Base-by-base conservation (phyloP, 1,284 basidiomycete genomes). In the Xanthoconium separans region DNA sequence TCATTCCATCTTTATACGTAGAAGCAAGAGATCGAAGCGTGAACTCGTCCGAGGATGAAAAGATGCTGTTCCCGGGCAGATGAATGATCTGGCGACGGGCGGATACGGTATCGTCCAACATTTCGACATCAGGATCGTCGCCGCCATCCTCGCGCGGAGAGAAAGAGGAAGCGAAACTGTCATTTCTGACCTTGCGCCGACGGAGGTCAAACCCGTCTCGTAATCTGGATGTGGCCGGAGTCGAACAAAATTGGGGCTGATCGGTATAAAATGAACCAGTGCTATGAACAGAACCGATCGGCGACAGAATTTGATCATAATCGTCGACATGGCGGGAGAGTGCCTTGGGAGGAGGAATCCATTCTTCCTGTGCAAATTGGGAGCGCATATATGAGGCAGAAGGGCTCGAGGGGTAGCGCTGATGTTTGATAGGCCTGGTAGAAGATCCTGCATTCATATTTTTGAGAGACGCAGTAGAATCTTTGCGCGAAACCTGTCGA, bases 1-100 rank as follows among this genome's bases (percentile, higher is more conserved):
- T 22, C 22, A 22, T 22, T 22, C 22, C 22, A 16, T n/a, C 49
- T 2, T 27, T 27, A 27, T 30, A 13, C 31, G 6, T 36, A 27
- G 16, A 16, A 34, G 54, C 22, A 50, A 51, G n/a, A 16, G 53
- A 50, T 29, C 37, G 51, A 9, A 68, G 48, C 1, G 65, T 61
- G 15, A 70, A 63, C 16, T 70, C 65, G 31, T 50, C 66, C 3
- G 66, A 69, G 27, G 66, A 63, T 37, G 68, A 61, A 41, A 70
- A 66, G 20, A 70, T 68, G 39, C 66, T 70, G 30, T 68, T 70
- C 9, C 47, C 55, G 8, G 59, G 59, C 15, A 70, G 54, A 18
- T 59, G 65, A 27, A 68, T 22, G 9, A 53, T 44, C 49, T 50
- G 65, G 39, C 55, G 61, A 22, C 29, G 53, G 11, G 31, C 12